phyloP scores from a whole-genome alignment of 2,329 filamentous ascomycete genomes.

The Ceratocystiopsis minuta region DNA sequence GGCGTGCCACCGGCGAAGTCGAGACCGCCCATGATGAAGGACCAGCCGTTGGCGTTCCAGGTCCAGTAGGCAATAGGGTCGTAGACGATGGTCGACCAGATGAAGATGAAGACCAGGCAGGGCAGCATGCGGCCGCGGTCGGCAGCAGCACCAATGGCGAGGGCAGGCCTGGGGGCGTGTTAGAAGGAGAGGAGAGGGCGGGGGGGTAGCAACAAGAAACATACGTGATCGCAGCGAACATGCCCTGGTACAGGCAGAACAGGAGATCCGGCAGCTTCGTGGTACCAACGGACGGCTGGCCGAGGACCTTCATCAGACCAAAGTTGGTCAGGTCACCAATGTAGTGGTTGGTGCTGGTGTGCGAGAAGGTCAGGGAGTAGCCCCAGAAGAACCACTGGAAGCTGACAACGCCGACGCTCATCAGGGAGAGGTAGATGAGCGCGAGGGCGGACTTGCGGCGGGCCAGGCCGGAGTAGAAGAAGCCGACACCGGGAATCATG shows the following conservation, averaged over 20 bases:
- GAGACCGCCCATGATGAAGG: constrained; percentile 58
- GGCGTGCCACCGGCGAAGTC: constrained; percentile 85
- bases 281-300: constrained; percentile 55
- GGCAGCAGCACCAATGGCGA: constrained; percentile 40
- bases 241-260: constrained; percentile 74
- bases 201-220: constrained; percentile 19
- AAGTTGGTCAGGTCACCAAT: constrained; percentile 70
- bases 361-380: constrained; percentile 71
- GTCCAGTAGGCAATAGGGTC: constrained; percentile 92
- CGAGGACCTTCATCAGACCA: constrained; percentile 62
- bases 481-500: constrained; percentile 86
- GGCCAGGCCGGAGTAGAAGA: constrained; percentile 86
- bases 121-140: constrained; percentile 79
- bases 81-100: constrained; percentile 82
- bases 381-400: constrained; percentile 98
- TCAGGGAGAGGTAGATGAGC: constrained; percentile 69
- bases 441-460: constrained; percentile 78
- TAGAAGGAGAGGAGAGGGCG: background rate
- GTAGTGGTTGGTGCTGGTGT: constrained; percentile 51
- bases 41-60: constrained; percentile 75
- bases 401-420: constrained; percentile 59
- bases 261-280: constrained; percentile 59
- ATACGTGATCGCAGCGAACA: constrained; percentile 80
- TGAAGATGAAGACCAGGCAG: constrained; percentile 79
- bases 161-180: constrained; percentile 4